These are phyloP conservation scores for Coemansia sp. DNA, from an alignment of 192 early-diverging fungal species.

Conservation along the genomic window DNA sequence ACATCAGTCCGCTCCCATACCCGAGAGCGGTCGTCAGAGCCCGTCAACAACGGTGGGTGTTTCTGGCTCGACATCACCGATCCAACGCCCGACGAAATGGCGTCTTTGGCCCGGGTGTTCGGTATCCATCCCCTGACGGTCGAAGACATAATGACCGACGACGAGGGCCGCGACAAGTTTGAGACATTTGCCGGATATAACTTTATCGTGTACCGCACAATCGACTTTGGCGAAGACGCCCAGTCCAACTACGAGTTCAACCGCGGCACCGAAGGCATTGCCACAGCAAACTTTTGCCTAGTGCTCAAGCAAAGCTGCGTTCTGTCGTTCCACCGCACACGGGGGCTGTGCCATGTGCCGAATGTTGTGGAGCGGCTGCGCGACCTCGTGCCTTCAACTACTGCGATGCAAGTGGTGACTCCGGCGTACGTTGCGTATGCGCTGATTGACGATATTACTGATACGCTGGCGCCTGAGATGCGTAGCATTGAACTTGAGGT, in stretches of 20 bases:
- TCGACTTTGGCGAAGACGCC: constrained; percentile 62
- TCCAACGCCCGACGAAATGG: constrained; percentile 65
- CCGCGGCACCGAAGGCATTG: constrained; percentile 59
- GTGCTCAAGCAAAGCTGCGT: constrained; percentile 37
- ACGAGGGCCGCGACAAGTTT: constrained; percentile 92
- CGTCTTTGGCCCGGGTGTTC: constrained; percentile 63
- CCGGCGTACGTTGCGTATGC: constrained; percentile 71
- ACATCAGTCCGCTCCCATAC: not conserved
- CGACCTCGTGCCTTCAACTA: constrained; percentile 9
- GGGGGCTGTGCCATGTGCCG: constrained; percentile 55
- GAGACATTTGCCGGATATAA: constrained; percentile 82
- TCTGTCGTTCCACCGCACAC: constrained; percentile 54
- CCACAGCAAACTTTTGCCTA: constrained; percentile 59
- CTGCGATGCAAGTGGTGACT: constrained; percentile 6
- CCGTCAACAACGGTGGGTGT: constrained; percentile 42
- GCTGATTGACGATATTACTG: constrained; percentile 91
- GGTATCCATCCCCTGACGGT: constrained; percentile 76
- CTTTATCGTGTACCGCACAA: constrained; percentile 82
- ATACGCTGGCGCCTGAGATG: constrained; percentile 85
- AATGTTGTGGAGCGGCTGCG: constrained; percentile 55
- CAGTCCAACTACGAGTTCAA: constrained; percentile 54
- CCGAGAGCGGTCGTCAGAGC: not conserved
- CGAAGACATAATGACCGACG: constrained; percentile 86
- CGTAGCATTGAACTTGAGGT: constrained; percentile 90
- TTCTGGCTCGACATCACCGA: constrained; percentile 78